These are phyloP conservation scores for Globisporangium orthogonon DNA, from an alignment of 352 stramenopile genomes.

Conservation along the genomic window DNA sequence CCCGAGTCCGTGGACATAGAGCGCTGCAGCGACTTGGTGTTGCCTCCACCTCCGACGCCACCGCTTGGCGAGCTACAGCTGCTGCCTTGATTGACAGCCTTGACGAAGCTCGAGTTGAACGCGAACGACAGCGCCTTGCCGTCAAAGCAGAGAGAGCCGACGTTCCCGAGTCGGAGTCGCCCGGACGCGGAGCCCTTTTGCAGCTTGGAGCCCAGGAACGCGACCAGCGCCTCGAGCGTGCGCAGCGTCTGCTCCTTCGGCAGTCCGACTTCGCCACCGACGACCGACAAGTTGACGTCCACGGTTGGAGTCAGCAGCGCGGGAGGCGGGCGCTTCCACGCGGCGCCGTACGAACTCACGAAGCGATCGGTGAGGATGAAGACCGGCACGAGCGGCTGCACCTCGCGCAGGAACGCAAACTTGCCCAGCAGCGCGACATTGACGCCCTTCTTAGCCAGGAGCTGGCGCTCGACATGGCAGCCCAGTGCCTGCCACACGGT, in stretches of 20 bases:
- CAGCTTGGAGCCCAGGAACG: constrained; percentile 36
- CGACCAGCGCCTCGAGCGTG: constrained; percentile 33
- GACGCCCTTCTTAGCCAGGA: constrained; percentile 30
- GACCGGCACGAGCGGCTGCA: constrained; percentile 22
- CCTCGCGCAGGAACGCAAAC: constrained; percentile 47
- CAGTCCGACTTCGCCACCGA: constrained; percentile 32
- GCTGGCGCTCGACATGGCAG: constrained; percentile 26
- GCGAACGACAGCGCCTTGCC: constrained; percentile 34
- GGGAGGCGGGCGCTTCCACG: constrained; percentile 35
- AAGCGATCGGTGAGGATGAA: constrained; percentile 55
- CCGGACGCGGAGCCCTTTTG: constrained; percentile 19
- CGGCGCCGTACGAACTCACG: constrained; percentile 25
- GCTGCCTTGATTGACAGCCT: constrained; percentile 9
- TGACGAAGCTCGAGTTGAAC: constrained; percentile 35
- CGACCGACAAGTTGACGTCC: constrained; percentile 42
- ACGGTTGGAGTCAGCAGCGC: constrained; percentile 29
- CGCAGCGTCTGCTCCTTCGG: constrained; percentile 35
- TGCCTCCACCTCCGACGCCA: not conserved
- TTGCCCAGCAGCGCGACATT: constrained; percentile 42
- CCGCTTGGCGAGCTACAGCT: not conserved
- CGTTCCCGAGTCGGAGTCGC: constrained; percentile 20
- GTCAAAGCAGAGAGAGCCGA: constrained; percentile 38
- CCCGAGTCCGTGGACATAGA: constrained; percentile 4
- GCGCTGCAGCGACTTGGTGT: not conserved
- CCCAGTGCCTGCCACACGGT: constrained; percentile 41